Percentiles rank a stretch among this genome's conserved stretches.
Evolutionary conservation across 1,139 yeast species (phyloP).

Genomic region (Candida glucosophila): DNA sequence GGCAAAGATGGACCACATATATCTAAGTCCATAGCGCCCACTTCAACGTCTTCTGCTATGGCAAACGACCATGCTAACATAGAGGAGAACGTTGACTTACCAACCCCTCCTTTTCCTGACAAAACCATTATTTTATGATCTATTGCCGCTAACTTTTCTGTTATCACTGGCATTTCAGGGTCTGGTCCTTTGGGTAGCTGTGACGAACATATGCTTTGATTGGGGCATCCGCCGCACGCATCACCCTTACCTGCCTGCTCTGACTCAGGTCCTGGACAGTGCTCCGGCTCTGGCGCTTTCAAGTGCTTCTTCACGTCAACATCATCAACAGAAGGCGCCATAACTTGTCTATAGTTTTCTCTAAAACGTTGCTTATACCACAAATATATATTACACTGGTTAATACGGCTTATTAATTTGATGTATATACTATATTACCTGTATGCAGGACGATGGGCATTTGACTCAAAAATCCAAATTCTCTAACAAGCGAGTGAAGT

Average conservation of each 20-base stretch:
- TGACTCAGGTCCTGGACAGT: constrained; percentile 97
- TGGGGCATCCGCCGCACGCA: constrained; percentile 93
- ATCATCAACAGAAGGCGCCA: constrained; percentile 17
- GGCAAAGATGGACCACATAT: constrained; percentile 98
- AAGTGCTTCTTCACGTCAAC: constrained; percentile 15
- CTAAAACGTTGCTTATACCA: no score
- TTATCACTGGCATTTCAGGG: constrained; percentile 81
- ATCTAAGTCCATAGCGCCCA: constrained; percentile 96
- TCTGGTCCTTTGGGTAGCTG: constrained; percentile 88
- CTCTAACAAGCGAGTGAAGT: constrained; percentile 18
- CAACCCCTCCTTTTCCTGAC: constrained; percentile 98
- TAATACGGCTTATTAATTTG: no score
- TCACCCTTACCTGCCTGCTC: constrained; percentile 89
- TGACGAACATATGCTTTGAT: constrained; percentile 81
- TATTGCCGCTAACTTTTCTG: constrained; percentile 55
- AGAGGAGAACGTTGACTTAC: constrained; percentile 90
- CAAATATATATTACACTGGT: no score
- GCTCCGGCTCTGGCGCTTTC: constrained; percentile 73
- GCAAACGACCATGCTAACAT: constrained; percentile 96
- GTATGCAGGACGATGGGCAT: no score
- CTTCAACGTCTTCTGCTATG: constrained; percentile 76
- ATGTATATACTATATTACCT: no score
- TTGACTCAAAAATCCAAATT: no score
- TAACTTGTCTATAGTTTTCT: no score
- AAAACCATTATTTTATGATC: constrained; percentile 79